Evolutionary conservation across 305 asterid species (phyloP), one percentile per base, ranked within the genome.

Genomic region (Fraxinus xanthoxyloides): DNA sequence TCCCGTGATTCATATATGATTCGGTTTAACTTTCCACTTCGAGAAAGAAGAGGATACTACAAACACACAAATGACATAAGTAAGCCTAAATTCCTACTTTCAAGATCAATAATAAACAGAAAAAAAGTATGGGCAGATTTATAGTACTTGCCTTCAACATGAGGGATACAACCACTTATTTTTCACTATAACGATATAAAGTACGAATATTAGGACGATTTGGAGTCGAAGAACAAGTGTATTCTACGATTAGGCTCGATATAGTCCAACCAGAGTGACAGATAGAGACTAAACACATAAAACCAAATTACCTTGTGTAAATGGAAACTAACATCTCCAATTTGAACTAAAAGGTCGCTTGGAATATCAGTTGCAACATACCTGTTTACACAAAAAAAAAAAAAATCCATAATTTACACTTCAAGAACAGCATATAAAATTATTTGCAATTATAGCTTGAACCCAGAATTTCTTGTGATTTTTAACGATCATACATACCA

Each of bases 301-400:
- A 77, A 65, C 54, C 0, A 76, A 63, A 28, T 8, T 85, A 94
- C 98, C 98, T 94, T 93, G 90, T 94, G 98, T 67, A 94, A 86
- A 86, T 93, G 96, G 95, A 94, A 94, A 81, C 72, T 86, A 83
- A 89, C 89, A 59, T 93, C 98, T 84, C 92, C 93, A 88, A 92
- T 91, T 83, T 91, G 97, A 86, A 93, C 93, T 46, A 91, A 75
- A 26, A 95, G 82, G 88, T 94, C 98, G 89, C 97, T 94, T 30
- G 97, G 98, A 75, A 95, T 90, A 88, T 95, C 98, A 84, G 96
- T 89, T 28, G 96, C 93, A 40, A 93, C 98, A 89, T 80, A 91
- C 98, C 98, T 94, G 88, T 83, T 63, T 76, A 28, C 84, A 86
- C 34, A 2, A 51, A 13, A 46, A 46, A 3, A 46, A 26, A 26